These are phyloP conservation scores for Penicillium psychrofluorescens DNA, from an alignment of 495 filamentous ascomycete species.

Conservation along the genomic window DNA sequence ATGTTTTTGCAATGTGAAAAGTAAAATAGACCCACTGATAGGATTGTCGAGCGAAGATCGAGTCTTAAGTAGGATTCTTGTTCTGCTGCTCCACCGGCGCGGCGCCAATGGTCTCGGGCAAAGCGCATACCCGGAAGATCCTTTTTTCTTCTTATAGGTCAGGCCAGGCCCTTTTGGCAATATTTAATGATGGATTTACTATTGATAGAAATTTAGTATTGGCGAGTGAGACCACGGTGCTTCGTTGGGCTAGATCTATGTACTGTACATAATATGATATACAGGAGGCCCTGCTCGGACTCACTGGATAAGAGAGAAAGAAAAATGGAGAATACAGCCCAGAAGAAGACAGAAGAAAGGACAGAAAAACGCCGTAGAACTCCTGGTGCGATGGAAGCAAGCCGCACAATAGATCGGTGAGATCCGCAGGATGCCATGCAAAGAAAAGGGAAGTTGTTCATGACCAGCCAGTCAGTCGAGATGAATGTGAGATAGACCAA, in stretches of 20 bases:
- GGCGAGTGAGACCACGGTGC: no score
- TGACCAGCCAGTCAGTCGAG: not conserved
- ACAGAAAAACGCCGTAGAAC: conserved; percentile 21
- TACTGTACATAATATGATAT: conserved; percentile 31
- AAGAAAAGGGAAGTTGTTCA: conserved; percentile 12
- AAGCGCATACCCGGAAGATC: conserved; percentile 13
- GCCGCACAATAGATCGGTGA: conserved; percentile 7
- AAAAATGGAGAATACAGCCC: conserved; percentile 10
- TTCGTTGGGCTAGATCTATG: conserved; percentile 13
- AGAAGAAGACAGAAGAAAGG: conserved; percentile 6
- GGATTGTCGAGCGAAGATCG: no score
- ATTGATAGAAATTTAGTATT: not conserved
- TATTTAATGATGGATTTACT: not conserved
- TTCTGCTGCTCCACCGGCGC: conserved; percentile 6
- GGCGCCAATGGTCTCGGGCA: conserved; percentile 7
- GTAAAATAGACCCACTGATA: no score
- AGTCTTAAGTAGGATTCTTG: not conserved
- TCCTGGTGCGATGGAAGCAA: conserved; percentile 20
- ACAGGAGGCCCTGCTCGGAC: conserved; percentile 8
- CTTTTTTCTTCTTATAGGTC: not conserved
- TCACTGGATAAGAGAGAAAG: not conserved
- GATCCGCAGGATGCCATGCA: conserved; percentile 19
- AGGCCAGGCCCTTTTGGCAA: not conserved
- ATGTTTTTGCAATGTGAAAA: no score
- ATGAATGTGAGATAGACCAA: not conserved